Evolutionary conservation across 108 stramenopile species (phyloP), one percentile per base, ranked within the genome.

Genomic region (Seminavis robusta): DNA sequence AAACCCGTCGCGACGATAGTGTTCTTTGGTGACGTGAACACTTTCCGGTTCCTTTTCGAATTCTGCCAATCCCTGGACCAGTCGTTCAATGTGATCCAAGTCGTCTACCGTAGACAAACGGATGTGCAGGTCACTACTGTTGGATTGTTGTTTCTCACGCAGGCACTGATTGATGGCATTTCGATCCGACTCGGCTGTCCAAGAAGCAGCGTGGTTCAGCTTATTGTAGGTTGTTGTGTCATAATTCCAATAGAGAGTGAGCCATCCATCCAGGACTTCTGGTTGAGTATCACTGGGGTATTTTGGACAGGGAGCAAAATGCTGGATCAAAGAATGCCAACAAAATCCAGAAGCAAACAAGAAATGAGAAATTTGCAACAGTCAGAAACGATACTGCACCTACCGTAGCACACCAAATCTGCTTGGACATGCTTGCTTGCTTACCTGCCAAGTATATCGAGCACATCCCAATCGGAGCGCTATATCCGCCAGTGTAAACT

Each of bases 21-120:
- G 51, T 11, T 59, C 13, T 2, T 45, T 33, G 3, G 24, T 46
- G 7, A 67, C 36, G 13, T 69, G 36, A 15, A 75, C 63, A 2
- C 48, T 48, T 36, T 75, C 74, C 9, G 40, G 28, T 44, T 75
- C 74, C 1, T 74, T 69, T 26, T 63, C 74, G 42, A 67, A 75
- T 5, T 42, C 61, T 1, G 74, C 74, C 34, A 75, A 33, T 4
- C 63, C 74, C 5, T 59, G 51, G 9, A 75, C 74, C 41, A 75
- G 47, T 19, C 53, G 26, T 17, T n/a, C 36, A 13, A 71, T 61
- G 9, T 49, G 36, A 9, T 20, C 21, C 8, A 65, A 7, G 17
- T 65, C 59, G 21, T 64, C 52, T 25, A 19, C 19, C 2, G 54
- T 25, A 2, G 54, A 37, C 25, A 56, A 19, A 10, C 30, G 16